Base-by-base conservation (phyloP, 257 asterid species). In the Plectranthus barbatus region DNA sequence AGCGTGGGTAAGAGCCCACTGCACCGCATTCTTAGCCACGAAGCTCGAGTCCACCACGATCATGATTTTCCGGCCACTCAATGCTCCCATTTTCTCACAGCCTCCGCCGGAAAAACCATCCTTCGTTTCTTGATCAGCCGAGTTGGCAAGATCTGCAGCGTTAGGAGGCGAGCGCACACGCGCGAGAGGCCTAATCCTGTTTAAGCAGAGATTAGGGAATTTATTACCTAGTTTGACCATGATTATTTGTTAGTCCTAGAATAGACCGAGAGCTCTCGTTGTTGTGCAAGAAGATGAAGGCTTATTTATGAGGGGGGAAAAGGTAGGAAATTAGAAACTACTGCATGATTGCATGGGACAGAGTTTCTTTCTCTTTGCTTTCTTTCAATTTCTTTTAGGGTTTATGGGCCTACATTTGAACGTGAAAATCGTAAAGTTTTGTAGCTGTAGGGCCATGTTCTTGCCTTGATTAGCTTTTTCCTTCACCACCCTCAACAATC, bases 1-100 rank as follows among this genome's bases (percentile, higher is more conserved):
- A 0, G 91, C 69, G 69, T 89, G 96, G 62, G 83, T 84, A 52
- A 89, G 79, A 52, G 94, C 86, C 95, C 95, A 89, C 47, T 81
- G 82, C 65, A 89, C 77, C 0, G 95, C 93, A 60, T 73, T 78
- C 74, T 79, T 89, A 2, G 91, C 79, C 75, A 81, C 94, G 31
- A 59, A 44, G 58, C 86, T 81, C 9, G 87, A 66, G 62, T 89
- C 96, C 5, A 89, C 85, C 50, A 89, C 85, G 56, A 89, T 81
- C 93, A 89, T 79, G 47, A 89, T 81, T 77, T 75, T 85, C 80
- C 94, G 80, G 51, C 86, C 94, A 72, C 69, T 69, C 0, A 60
- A 21, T 0, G 58, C 67, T 19, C 55, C 74, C 8, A 69, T 7
- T 69, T 72, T 70, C 12, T 36, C 57, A 8, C 36, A 31, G 1